These are phyloP conservation scores for Bryopsis sp. DNA, from an alignment of 139 green algal species.

Conservation along the genomic window DNA sequence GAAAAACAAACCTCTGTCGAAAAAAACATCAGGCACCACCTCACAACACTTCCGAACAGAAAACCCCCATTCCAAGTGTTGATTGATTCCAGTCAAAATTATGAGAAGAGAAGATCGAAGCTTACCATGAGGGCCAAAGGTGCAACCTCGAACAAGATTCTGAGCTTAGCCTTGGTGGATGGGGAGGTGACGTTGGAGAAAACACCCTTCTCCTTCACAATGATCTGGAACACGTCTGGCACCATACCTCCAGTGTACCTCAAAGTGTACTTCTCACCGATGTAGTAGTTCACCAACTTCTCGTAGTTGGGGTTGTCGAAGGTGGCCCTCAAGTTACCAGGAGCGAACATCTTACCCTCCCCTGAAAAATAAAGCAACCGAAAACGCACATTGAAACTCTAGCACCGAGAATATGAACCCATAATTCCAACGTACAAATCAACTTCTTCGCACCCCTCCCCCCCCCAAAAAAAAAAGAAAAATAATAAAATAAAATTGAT, in stretches of 20 bases:
- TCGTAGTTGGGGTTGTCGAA: constrained; percentile 93
- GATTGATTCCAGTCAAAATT: not conserved
- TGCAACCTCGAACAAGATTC: constrained; percentile 88
- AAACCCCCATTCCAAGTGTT: no score
- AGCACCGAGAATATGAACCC: not conserved
- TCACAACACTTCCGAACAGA: no score
- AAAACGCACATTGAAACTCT: not conserved
- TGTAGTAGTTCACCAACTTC: constrained; percentile 81
- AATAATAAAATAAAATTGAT: not conserved
- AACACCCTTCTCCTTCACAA: constrained; percentile 92
- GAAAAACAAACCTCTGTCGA: no score
- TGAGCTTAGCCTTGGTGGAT: constrained; percentile 91
- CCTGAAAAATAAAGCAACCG: constrained; percentile 22
- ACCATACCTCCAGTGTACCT: constrained; percentile 94
- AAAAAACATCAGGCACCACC: no score
- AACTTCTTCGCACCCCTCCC: not conserved
- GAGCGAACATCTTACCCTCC: constrained; percentile 92
- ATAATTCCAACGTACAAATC: not conserved
- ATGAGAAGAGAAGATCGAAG: not conserved
- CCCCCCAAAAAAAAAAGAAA: not conserved
- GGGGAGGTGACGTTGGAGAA: constrained; percentile 92
- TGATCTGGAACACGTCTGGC: constrained; percentile 94
- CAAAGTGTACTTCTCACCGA: constrained; percentile 94
- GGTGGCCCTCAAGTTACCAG: constrained; percentile 89
- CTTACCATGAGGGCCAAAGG: constrained; percentile 61